A percentile compares a stretch with the other conserved stretches of the same genome.
These are phyloP conservation scores for Ophiostoma quercus DNA, from an alignment of 2,329 filamentous ascomycete species.

Conservation along the genomic window DNA sequence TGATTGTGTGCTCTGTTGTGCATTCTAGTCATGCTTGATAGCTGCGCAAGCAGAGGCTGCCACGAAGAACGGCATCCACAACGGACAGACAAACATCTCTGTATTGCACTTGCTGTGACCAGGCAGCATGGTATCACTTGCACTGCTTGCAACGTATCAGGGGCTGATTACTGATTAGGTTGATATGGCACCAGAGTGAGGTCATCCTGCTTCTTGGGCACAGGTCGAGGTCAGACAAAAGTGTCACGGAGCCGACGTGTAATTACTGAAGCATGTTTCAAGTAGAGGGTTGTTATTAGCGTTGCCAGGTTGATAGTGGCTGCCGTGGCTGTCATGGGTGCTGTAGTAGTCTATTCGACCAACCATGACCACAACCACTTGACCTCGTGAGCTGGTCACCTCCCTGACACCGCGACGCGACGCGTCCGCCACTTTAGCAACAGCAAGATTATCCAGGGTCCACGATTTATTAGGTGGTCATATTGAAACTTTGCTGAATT, in stretches of 20 bases:
- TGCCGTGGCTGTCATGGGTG: neutral
- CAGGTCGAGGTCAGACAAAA: neutral
- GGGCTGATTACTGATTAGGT: neutral
- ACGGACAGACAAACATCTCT: neutral
- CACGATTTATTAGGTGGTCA: neutral
- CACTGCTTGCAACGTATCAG: neutral
- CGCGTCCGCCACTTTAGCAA: neutral
- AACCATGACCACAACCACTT: neutral
- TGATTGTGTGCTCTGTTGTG: no score
- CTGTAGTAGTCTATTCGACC: neutral
- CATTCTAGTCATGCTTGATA: neutral
- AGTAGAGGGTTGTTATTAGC: neutral
- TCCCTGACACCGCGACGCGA: conserved; percentile 2
- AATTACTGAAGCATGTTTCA: neutral
- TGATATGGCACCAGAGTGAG: neutral
- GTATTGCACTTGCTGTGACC: neutral
- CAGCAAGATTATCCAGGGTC: neutral
- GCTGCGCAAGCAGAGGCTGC: neutral
- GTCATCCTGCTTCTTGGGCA: neutral
- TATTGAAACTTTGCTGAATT: neutral
- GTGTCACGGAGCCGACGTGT: neutral
- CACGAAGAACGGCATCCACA: neutral
- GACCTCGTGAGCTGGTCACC: neutral
- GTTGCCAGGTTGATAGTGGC: neutral
- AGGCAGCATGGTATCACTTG: neutral